Evolutionary conservation across 1,284 basidiomycete genomes (phyloP).

Genomic region (Mycena sp.): DNA sequence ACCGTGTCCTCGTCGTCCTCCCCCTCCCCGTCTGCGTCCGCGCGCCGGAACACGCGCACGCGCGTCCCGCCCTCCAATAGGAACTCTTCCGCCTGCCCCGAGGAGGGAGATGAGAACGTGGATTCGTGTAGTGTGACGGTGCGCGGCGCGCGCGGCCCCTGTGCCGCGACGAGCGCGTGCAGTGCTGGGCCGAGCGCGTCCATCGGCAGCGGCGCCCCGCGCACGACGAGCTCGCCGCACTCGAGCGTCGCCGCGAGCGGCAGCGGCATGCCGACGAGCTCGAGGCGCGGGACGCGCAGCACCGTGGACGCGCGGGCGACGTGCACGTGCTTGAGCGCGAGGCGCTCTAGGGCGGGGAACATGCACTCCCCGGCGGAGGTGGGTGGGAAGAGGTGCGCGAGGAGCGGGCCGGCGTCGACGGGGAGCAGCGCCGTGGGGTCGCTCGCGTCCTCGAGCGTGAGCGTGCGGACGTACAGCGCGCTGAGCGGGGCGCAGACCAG

Average conservation of each 20-base stretch:
- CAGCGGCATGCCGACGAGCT: slow-evolving; percentile 24
- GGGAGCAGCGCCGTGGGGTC: slow-evolving; percentile 48
- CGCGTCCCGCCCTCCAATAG: slow-evolving; percentile 30
- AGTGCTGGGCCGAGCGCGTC: slow-evolving; percentile 39
- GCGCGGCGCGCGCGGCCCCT: slow-evolving; percentile 37
- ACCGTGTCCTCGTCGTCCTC: slow-evolving; percentile 26
- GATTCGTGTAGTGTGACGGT: slow-evolving; percentile 45
- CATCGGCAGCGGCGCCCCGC: slow-evolving; percentile 37
- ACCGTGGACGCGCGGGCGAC: slow-evolving; percentile 23
- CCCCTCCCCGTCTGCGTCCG: slow-evolving; percentile 21
- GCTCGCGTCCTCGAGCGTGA: slow-evolving; percentile 52
- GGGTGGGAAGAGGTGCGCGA: slow-evolving; percentile 41
- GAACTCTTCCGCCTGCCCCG: slow-evolving; percentile 31
- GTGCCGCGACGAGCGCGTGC: slow-evolving; percentile 28
- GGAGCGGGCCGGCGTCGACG: slow-evolving; percentile 47
- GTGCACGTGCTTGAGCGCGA: slow-evolving; percentile 11
- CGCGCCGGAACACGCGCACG: slow-evolving; percentile 30
- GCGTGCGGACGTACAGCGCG: slow-evolving; percentile 39
- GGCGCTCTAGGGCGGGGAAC: slow-evolving; percentile 26
- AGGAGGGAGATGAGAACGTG: slow-evolving; percentile 16
- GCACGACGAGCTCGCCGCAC: slow-evolving; percentile 16
- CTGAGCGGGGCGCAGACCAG: slow-evolving; percentile 42
- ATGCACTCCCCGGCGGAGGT: slow-evolving; percentile 19
- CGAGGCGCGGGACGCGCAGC: slow-evolving; percentile 46
- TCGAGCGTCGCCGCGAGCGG: slow-evolving; percentile 37